Evolutionary conservation across 345 rosid species (phyloP), one percentile per base, ranked within the genome.

Genomic region (Passiflora organensis): DNA sequence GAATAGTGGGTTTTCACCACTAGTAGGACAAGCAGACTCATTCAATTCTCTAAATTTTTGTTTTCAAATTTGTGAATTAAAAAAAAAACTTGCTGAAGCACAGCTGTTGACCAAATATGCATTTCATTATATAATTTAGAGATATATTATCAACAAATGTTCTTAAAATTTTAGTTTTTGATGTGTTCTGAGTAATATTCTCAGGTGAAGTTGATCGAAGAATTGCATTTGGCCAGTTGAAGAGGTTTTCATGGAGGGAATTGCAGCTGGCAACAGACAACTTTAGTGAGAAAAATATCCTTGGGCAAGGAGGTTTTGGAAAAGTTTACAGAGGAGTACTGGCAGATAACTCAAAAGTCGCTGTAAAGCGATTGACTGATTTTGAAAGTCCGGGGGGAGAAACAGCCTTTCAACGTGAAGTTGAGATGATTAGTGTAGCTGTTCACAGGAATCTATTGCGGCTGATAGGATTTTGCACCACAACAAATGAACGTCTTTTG

Each of bases 361-460:
- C 43, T 41, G 43, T 41, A 15, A 41, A 41, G 13, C 43, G 43
- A 41, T 91, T 91, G 12, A 66, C 78, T 0, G 94, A 83, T 71
- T 80, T 73, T 71, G 42, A 75, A 56, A 85, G 81, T 64, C 91
- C 95, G 0, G 89, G 89, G 14, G 97, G 97, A 61, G 86, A 83
- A 63, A 86, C 87, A 63, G 94, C 97, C 32, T 91, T 91, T 45
- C 78, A 63, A 32, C 80, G 86, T 75, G 97, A 91, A 74, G 83
- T 87, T 60, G 72, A 76, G 53, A 81, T 91, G 47, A 87, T 85
- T 55, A 87, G 96, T 28, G 87, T 87, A 13, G 97, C 96, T 2
- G 80, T 80, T 67, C 97, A 87, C 47, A 80, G 73, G 62, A 87
- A 91, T 78, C 91, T 91, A 62, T 79, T 91, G 55, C 75, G 76